Base-by-base conservation (phyloP, 495 filamentous ascomycete genomes). In the Hyaloscypha finlandica region DNA sequence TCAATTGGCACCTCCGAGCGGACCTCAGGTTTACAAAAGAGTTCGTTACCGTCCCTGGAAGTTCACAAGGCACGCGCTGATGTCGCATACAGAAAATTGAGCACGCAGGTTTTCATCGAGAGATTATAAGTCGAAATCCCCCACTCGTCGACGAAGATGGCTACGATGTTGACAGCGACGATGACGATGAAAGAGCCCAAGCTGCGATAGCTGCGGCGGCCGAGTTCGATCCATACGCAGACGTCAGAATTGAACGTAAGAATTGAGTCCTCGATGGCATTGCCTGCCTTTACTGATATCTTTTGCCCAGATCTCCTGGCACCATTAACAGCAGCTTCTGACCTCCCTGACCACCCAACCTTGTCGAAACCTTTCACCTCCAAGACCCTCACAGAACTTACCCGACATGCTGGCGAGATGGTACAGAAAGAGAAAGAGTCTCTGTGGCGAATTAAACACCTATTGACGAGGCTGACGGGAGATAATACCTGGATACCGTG, bases 111-210 rank as follows among this genome's bases (percentile, higher is more conserved):
- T 92, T 91, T 74, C 85, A 89, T 12, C 88, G 96, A 71, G 85
- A 92, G 62, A 95, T 97, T 67, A 89, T 98, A 66, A 85, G 86
- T 73, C 86, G 82, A 31, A 97, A 97, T 68, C 82, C 84, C 8
- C 79, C 79, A n/a, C 74, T 84, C n/a, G 86, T 92, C 71, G 93
- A 97, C 75, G 91, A 92, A 11, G 90, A 97, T 69, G 93, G 94
- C 54, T 91, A 93, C 68, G 90, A 95, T 70, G 79, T 96, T 30
- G 89, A 92, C 54, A 91, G 89, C 73, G 90, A 92, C 59, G 88
- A 91, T 72, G 92, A 94, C 71, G 90, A 92, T 66, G 81, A 83
- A 42, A 82, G 81, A 61, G 73, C 82, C 30, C 78, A 81, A 70
- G 88, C 91, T 73, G 90, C 86, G 16, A 83, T 91, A 66, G 84